phyloP scores from a whole-genome alignment of 1,139 yeast genomes.

The Taphrina pruni region DNA sequence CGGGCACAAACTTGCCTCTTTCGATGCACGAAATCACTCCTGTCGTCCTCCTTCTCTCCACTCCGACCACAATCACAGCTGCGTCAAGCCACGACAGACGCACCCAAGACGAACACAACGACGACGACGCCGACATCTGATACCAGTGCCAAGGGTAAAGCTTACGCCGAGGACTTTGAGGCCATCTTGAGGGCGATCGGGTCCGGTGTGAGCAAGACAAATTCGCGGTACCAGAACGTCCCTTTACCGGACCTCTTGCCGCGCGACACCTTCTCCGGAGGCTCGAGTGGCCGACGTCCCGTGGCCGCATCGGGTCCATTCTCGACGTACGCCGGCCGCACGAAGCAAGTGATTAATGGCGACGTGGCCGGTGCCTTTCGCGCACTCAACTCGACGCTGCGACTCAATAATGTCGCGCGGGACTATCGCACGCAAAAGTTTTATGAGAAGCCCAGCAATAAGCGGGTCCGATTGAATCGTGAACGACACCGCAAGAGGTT shows the following conservation, averaged over 20 bases:
- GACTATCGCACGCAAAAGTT: constrained; percentile 39
- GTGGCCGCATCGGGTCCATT: constrained; percentile 23
- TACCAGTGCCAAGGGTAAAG: no score
- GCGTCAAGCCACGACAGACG: neutral
- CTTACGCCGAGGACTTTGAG: no score
- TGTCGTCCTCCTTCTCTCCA: neutral
- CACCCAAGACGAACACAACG: neutral
- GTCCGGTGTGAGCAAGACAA: neutral
- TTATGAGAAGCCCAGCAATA: constrained; percentile 43
- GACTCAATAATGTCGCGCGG: constrained; percentile 36
- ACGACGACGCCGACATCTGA: neutral
- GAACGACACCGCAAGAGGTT: constrained; percentile 43
- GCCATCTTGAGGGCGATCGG: constrained; percentile 4
- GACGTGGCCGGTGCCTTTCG: constrained; percentile 33
- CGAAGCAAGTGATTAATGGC: constrained; percentile 28
- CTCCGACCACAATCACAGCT: neutral
- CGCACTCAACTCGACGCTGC: constrained; percentile 11
- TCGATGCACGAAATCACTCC: neutral
- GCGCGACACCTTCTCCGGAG: neutral
- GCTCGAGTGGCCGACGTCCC: neutral
- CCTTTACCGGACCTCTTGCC: constrained; percentile 1
- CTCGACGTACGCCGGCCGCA: constrained; percentile 34
- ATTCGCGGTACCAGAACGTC: constrained; percentile 2
- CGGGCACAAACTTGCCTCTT: neutral
- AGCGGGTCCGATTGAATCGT: constrained; percentile 41